Base-by-base conservation (phyloP, 495 filamentous ascomycete genomes). In the Penicillium roqueforti region DNA sequence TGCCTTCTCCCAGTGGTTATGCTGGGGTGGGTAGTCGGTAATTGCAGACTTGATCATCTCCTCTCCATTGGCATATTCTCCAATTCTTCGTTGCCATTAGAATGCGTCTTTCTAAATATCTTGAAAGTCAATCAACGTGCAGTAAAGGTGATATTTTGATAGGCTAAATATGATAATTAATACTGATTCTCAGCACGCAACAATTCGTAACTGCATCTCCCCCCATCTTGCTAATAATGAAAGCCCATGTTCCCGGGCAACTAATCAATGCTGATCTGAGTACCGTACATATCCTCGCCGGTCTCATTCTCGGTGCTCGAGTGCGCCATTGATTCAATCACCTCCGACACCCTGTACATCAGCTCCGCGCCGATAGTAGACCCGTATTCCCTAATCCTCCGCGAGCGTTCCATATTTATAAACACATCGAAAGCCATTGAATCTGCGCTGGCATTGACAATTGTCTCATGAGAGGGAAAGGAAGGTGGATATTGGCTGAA, bases 41-140 rank as follows among this genome's bases (percentile, higher is more conserved):
- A 71, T 71, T 61, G 47, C 54, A 42, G 58, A 68, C 41, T 49
- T 61, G 58, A 69, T 57, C 61, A 66, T 72, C 68, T 73, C 70
- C 69, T 63, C 73, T 76, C 68, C 48, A 29, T 23, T 60, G 59
- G 18, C 62, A 52, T 37, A 41, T 57, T 19, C 80, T 74, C 6
- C 19, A 47, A 14, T 36, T n/a, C 6, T 34, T 34, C 4, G 14
- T 14, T 36, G 32, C 32, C 14, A 14, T 36, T n/a, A 6, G 14
- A n/a, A n/a, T 6, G 32, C 28, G 32, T 36, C 31, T 36, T 29
- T 29, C 2, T 34, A 36, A 5, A 36, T n/a, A 16, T n/a, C 14
- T 36, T 36, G 14, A 6, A 36, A n/a, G 32, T 31, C 28, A 9
- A 3, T 14, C 32, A 36, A 36, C 16, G 14, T n/a, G 2, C 14